Percentiles rank a stretch among this genome's conserved stretches.
These are phyloP conservation scores for Aaosphaeria arxii DNA, from an alignment of 2,329 filamentous ascomycete species.

Conservation along the genomic window DNA sequence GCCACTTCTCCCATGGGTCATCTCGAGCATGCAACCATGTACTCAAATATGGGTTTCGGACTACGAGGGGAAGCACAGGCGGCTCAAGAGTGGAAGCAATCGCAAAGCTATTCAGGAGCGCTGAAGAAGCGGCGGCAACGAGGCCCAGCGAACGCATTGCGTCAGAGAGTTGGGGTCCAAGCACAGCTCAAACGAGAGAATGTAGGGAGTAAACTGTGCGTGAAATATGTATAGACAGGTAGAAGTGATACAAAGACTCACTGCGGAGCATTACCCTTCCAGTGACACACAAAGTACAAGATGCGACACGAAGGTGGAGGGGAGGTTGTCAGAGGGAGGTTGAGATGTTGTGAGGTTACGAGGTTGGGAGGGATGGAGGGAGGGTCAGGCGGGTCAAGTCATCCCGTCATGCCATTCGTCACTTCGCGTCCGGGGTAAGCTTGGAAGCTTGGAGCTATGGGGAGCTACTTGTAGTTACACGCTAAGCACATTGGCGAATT, in stretches of 20 bases:
- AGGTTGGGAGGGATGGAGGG: too few species aligned
- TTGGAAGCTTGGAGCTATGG: conserved; percentile 10
- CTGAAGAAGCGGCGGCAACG: conserved; percentile 14
- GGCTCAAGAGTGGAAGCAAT: conserved; percentile 55
- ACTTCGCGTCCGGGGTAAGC: too few species aligned
- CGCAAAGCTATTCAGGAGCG: conserved; percentile 42
- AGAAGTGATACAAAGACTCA: too few species aligned
- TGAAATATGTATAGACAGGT: background rate
- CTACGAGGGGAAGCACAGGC: conserved; percentile 49
- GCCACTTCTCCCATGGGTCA: conserved; percentile 79
- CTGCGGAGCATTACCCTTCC: too few species aligned
- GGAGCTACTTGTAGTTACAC: too few species aligned
- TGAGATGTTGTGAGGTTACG: too few species aligned
- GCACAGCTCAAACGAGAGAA: conserved; percentile 3
- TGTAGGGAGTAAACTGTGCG: background rate
- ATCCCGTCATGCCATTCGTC: too few species aligned
- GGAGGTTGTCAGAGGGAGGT: too few species aligned
- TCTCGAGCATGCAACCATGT: conserved; percentile 65
- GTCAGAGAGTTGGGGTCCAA: conserved; percentile 2
- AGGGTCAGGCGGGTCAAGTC: too few species aligned
- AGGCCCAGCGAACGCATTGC: conserved; percentile 26
- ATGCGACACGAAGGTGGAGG: too few species aligned
- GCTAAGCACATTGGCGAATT: too few species aligned
- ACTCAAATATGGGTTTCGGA: conserved; percentile 51
- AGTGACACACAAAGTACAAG: too few species aligned